Evolutionary conservation across 306 rosid genomes (phyloP), one percentile per base, ranked within the genome.

Genomic region (Cyamopsis tetragonoloba): DNA sequence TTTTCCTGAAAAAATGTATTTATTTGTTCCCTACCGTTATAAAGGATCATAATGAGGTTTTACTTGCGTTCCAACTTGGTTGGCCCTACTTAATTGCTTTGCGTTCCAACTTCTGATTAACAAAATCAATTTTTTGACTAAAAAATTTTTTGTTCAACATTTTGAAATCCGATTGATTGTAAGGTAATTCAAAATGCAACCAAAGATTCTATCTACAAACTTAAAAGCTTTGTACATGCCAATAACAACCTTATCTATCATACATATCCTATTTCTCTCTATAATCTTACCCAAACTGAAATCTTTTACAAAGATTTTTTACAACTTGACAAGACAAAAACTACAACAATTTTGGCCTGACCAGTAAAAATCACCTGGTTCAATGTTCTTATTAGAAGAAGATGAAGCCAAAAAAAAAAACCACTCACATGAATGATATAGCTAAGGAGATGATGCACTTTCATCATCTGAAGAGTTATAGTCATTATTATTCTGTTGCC

Each of bases 381-480:
- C 61, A 77, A 72, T 70, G 72, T 64, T 66, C 39, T 76, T 81
- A 61, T 80, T 41, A 24, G 53, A 34, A 57, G 37, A 51, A 81
- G 76, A 75, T 70, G 56, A 78, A 58, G 41, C 76, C 65, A 71
- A 73, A 55, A 69, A 37, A 71, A 73, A 55, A 69, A 37, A n/a
- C 14, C 53, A 30, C 41, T 47, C 50, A 39, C 68, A 73, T 32
- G 66, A 61, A 71, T 51, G 20, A 30, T 57, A 10, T n/a, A 44
- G 46, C 79, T 86, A 84, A 8, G 87, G 80, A 8, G 87, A 79
- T 20, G 75, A 78, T 49, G 77, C 7, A 71, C 73, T 54, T 38
- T 87, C 89, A 53, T 89, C 96, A 58, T 87, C 95, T 1, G 91
- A 87, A 37, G 76, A 80, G 67, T 42, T 71, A 10, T 34, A 80